Conservation (phyloP, 83 land plant genomes). For the Picea engelmannii region DNA sequence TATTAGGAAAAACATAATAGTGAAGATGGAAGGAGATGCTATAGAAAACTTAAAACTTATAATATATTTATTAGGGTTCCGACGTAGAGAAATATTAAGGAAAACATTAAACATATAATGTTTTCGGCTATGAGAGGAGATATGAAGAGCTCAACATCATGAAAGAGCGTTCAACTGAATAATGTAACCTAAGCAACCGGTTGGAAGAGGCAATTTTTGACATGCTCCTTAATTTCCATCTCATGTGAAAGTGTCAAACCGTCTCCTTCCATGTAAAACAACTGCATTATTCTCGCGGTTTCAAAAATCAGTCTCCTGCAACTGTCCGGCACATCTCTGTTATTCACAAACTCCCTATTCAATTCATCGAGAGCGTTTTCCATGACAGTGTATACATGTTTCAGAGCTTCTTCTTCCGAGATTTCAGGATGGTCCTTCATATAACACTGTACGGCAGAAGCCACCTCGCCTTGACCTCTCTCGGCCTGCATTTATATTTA, state of each 20-base stretch:
- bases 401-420: slow-evolving; percentile 13
- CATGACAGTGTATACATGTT: not conserved
- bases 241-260: not conserved
- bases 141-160: too few species aligned
- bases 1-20: too few species aligned
- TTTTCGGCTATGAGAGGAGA: too few species aligned
- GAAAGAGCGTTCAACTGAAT: too few species aligned
- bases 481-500: too few species aligned
- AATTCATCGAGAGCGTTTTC: slow-evolving; percentile 10
- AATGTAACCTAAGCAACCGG: not conserved
- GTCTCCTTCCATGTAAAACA: not conserved
- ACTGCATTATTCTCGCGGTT: not conserved
- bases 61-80: too few species aligned
- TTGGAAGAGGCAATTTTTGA: not conserved
- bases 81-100: too few species aligned
- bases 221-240: not conserved
- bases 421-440: slow-evolving; percentile 9
- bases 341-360: slow-evolving; percentile 11
- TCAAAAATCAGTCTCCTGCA: not conserved
- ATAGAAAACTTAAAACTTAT: too few species aligned
- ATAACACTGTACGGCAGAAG: not conserved
- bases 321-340: not conserved
- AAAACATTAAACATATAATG: too few species aligned
- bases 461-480: not conserved
- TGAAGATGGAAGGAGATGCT: too few species aligned